Evolutionary conservation across 352 stramenopile genomes (phyloP), one percentile per base, ranked within the genome.

Genomic region (Poterioochromonas sp.): DNA sequence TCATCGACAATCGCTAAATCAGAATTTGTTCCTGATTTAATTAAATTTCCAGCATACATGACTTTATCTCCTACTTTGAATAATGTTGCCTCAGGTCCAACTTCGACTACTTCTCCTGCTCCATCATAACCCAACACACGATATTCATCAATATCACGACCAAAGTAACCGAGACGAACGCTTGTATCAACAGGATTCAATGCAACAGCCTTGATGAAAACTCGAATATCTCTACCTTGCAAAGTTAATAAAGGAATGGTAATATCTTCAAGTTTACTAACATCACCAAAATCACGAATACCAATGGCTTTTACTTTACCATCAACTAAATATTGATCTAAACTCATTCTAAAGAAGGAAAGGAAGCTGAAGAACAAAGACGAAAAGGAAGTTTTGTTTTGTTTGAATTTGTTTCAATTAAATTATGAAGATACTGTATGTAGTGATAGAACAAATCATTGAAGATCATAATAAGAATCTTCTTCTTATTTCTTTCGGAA

Each of bases 11-110:
- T 22, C 11, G 71, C 53, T 22, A 35, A 69, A n/a, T 62, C 73
- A 15, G 73, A 0, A 43, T 78, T 78, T 32, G 73, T 71, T 0
- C 73, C 73, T 20, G 71, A 20, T 22, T 69, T 41, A 0, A 41
- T 78, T 12, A 41, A 18, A 22, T 41, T 34, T 34, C 73, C 73
- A 43, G 73, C 73, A 43, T 78, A 78, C 29, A n/a, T 73, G 37
- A 78, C 73, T 34, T 78, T 69, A n/a, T 78, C 73, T 74, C 73
- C 73, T 18, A 69, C 37, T 26, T 78, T 62, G 0, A 78, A 78
- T 34, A 62, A 39, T 8, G 37, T 29, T 20, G 40, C 73, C 34
- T 78, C 73, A 22, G 73, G 53, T 69, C 73, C 73, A 35, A 78
- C 73, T 37, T 41, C 37, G 26, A 62, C 37, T 29, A 78, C 73